Percentiles rank a stretch among this genome's conserved stretches.
Evolutionary conservation across 2,329 filamentous ascomycete genomes (phyloP).

Genomic region (Microdochium paspali): DNA sequence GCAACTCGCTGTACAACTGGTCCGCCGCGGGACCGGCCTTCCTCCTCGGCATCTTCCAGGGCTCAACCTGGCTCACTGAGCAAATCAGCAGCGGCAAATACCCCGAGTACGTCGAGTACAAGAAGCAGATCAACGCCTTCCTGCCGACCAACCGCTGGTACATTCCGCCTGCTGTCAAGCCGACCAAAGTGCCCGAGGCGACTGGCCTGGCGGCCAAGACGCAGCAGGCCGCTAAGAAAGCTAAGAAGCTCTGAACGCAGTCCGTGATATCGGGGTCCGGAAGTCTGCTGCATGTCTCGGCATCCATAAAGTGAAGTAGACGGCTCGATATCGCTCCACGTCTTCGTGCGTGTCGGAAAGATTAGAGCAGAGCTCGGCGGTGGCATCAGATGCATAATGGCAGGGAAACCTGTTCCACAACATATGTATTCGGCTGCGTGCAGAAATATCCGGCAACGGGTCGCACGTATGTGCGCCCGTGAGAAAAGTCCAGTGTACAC

Average conservation of each 20-base stretch:
- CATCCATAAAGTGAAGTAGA: slow-evolving; percentile 9
- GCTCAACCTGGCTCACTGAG: slow-evolving; percentile 83
- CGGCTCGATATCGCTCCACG: neutral
- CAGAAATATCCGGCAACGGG: too few relatives aligned
- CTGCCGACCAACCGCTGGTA: slow-evolving; percentile 52
- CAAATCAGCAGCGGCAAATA: slow-evolving; percentile 74
- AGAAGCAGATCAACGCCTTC: slow-evolving; percentile 74
- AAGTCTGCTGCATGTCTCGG: too few relatives aligned
- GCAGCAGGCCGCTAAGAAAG: slow-evolving; percentile 18
- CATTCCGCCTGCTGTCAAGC: slow-evolving; percentile 18
- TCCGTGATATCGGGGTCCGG: too few relatives aligned
- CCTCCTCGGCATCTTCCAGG: slow-evolving; percentile 78
- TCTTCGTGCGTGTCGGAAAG: too few relatives aligned
- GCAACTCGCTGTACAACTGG: slow-evolving; percentile 68
- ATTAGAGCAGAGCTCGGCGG: too few relatives aligned
- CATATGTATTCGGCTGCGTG: too few relatives aligned
- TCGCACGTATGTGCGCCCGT: too few relatives aligned
- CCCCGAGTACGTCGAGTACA: slow-evolving; percentile 77
- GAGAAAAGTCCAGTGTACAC: too few relatives aligned
- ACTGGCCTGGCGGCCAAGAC: slow-evolving; percentile 36
- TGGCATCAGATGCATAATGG: neutral
- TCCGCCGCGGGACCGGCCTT: slow-evolving; percentile 57
- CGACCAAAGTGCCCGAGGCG: slow-evolving; percentile 36
- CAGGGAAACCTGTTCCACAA: neutral
- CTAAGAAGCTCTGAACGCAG: slow-evolving; percentile 21